phyloP scores from a whole-genome alignment of 73 alveolate genomes.

The Tetrahymena thermophila region DNA sequence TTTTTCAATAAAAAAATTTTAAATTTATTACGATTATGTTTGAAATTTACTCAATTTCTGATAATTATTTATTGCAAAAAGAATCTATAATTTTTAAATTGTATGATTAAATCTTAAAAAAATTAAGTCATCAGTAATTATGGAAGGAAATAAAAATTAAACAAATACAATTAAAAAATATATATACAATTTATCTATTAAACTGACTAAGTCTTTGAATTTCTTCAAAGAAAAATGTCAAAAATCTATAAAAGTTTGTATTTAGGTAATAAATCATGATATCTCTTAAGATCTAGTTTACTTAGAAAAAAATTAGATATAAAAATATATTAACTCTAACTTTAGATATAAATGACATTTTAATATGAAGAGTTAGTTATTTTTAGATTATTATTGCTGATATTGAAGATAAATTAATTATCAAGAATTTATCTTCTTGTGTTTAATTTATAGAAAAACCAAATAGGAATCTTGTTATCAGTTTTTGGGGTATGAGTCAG shows the following conservation, averaged over 20 bases:
- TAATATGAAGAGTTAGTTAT: neutral
- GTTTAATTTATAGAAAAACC: neutral
- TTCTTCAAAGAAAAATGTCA: neutral
- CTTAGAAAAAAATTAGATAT: neutral
- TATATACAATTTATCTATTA: too few relatives aligned
- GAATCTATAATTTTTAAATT: neutral
- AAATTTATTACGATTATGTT: too few relatives aligned
- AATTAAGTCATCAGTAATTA: too few relatives aligned
- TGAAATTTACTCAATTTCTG: neutral
- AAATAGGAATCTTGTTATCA: neutral
- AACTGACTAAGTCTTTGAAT: neutral
- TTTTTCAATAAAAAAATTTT: too few relatives aligned
- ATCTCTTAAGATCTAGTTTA: neutral
- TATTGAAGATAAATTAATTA: neutral
- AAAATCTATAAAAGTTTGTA: neutral
- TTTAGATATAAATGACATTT: neutral
- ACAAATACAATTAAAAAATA: neutral
- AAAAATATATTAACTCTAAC: neutral
- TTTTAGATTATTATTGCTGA: neutral
- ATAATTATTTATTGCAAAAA: neutral
- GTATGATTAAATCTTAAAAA: too few relatives aligned
- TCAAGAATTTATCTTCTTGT: neutral
- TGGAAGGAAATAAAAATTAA: too few relatives aligned
- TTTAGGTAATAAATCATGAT: neutral
- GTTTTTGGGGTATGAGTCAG: neutral